Base-by-base conservation (phyloP, 2,329 filamentous ascomycete species). In the Alternaria postmessia region DNA sequence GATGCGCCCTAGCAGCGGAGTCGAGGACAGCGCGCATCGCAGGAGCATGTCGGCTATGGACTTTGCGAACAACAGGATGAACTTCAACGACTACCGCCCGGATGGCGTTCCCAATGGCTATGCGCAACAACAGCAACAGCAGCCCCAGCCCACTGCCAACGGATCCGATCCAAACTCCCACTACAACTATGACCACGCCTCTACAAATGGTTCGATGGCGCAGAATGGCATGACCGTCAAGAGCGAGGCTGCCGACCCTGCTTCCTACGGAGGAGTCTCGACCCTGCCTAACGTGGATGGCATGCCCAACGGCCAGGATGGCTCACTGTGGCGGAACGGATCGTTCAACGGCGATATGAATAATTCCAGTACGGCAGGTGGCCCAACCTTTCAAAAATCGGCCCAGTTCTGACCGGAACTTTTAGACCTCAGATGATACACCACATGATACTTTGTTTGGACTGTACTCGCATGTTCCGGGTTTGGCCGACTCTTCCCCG, bases 391-490 rank as follows among this genome's bases (percentile, higher is more conserved):
- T 71, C 79, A 75, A 83, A 82, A 77, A 71, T 77, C 71, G 77
- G 81, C 73, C 70, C 70, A 68, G 72, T 77, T 73, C 76, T 81
- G 71, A 81, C 81, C 67, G 69, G 76, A 67, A 75, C 76, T 64
- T 80, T 79, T 78, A 78, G 74, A 75, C 72, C 71, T 72, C 77
- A 66, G 76, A 79, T 74, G 80, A 82, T 71, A 74, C 78, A 71
- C 76, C 76, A 66, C 78, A 80, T 75, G 79, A 82, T 67, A 81
- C 75, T 75, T 81, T 83, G 78, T 82, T 83, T 78, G 80, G 77
- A 76, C 75, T 83, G 51, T 83, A 82, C 71, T 80, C 81, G 72
- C 79, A 81, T 68, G 72, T 76, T 68, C 70, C 77, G 68, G 76
- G 77, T 68, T 80, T 80, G 69, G 77, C 75, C 73, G 77, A 78